phyloP scores from a whole-genome alignment of 2,329 filamentous ascomycete genomes.

The Penicillium rolfsii region DNA sequence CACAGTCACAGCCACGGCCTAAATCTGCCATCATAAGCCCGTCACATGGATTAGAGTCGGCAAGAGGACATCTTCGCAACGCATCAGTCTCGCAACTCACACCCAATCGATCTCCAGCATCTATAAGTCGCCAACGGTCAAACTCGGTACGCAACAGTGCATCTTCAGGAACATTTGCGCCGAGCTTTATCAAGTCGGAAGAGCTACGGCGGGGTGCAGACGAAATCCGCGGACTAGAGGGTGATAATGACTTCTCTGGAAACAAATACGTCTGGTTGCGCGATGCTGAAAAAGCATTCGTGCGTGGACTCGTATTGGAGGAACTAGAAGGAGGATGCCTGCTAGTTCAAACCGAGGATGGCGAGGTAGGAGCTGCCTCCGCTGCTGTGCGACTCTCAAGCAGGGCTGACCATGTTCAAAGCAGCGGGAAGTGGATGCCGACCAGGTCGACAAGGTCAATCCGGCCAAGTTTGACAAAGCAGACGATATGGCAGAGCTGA shows the following conservation, averaged over 20 bases:
- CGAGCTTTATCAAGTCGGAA: conserved; percentile 91
- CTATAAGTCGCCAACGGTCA: conserved; percentile 51
- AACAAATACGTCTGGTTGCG: conserved; percentile 98
- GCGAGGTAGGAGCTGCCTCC: conserved; percentile 63
- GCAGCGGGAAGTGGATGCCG: conserved; percentile 83
- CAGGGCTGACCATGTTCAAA: conserved; percentile 44
- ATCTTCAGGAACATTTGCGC: conserved; percentile 83
- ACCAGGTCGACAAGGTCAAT: conserved; percentile 97
- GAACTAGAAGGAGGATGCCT: conserved; percentile 71
- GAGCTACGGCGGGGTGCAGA: conserved; percentile 66
- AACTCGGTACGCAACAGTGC: conserved; percentile 68
- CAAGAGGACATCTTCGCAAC: conserved; percentile 66
- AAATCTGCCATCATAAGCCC: conserved; percentile 75
- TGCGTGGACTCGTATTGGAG: conserved; percentile 89
- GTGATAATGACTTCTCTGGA: conserved; percentile 97
- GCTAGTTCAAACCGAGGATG: conserved; percentile 91
- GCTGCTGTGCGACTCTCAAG: background rate
- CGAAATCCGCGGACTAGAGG: conserved; percentile 75
- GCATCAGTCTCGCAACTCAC: conserved; percentile 68
- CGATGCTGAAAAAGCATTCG: conserved; percentile 83
- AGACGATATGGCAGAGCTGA: conserved; percentile 98
- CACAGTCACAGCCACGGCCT: conserved; percentile 57
- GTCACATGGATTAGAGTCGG: conserved; percentile 48
- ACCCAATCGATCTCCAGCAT: conserved; percentile 47
- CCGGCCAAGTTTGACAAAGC: conserved; percentile 99